Evolutionary conservation across 2,329 filamentous ascomycete species (phyloP).

Genomic region (Penicillium sp.): DNA sequence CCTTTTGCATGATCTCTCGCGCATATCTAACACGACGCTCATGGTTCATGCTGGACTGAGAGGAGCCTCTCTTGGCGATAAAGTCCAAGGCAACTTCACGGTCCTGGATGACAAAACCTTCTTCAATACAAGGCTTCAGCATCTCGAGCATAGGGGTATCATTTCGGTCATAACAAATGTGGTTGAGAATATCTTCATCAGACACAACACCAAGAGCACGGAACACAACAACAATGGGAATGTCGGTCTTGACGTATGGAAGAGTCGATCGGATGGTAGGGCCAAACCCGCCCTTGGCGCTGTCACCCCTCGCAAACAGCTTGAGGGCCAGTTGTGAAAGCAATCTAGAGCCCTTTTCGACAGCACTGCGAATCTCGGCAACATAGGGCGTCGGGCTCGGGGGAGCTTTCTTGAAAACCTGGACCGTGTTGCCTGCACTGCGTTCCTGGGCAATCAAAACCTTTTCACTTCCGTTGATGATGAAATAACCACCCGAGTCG

Average conservation of each 20-base stretch:
- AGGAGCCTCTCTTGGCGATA: conserved; percentile 88
- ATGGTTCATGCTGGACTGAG: conserved; percentile 71
- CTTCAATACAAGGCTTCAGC: conserved; percentile 95
- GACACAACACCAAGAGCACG: conserved; percentile 93
- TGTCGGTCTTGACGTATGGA: conserved; percentile 90
- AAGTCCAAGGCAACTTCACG: conserved; percentile 92
- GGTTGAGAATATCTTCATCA: conserved; percentile 96
- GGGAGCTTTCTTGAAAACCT: conserved; percentile 96
- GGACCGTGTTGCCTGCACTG: conserved; percentile 96
- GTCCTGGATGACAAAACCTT: conserved; percentile 95
- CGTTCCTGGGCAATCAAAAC: conserved; percentile 97
- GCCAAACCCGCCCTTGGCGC: conserved; percentile 77
- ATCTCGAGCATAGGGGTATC: conserved; percentile 98
- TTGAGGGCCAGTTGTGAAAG: conserved; percentile 94
- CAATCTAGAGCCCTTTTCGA: conserved; percentile 93
- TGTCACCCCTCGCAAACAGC: conserved; percentile 82
- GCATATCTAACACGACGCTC: conserved; percentile 92
- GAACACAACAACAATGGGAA: conserved; percentile 95
- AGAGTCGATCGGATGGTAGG: conserved; percentile 88
- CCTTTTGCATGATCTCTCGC: conserved; percentile 93
- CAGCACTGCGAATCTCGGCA: conserved; percentile 92
- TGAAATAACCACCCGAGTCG: conserved; percentile 97
- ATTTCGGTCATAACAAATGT: conserved; percentile 94
- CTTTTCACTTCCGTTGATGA: conserved; percentile 99
- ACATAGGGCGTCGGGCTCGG: conserved; percentile 92